A percentile compares a stretch with the other conserved stretches of the same genome.
phyloP scores from a whole-genome alignment of 1,284 basidiomycete genomes.

The Tremellales sp. region DNA sequence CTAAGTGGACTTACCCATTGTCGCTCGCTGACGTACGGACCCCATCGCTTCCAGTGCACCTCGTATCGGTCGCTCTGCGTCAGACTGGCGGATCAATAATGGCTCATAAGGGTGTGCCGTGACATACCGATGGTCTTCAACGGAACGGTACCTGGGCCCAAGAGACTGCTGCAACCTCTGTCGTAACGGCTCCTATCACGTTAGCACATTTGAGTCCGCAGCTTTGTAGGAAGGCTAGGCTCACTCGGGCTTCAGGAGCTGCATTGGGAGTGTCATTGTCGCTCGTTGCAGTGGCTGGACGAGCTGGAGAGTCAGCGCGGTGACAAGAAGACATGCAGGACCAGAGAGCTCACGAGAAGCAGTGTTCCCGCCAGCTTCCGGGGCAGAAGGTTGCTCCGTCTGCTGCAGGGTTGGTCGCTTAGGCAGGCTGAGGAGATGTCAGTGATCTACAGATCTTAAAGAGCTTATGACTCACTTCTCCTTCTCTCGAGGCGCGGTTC shows the following conservation, averaged over 20 bases:
- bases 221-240: neutral
- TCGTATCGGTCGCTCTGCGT: constrained; percentile 63
- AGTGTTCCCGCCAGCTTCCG: constrained; percentile 10
- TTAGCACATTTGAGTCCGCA: neutral
- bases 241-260: constrained; percentile 20
- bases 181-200: constrained; percentile 8
- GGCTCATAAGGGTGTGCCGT: constrained; percentile 58
- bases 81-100: constrained; percentile 67
- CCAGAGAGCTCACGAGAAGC: constrained; percentile 12
- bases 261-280: constrained; percentile 40
- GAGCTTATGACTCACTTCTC: constrained; percentile 27
- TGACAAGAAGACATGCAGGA: neutral
- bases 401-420: constrained; percentile 27
- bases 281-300: constrained; percentile 19
- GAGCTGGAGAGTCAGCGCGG: constrained; percentile 8
- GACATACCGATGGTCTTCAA: constrained; percentile 45
- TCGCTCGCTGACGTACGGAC: constrained; percentile 91
- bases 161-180: constrained; percentile 37
- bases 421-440: constrained; percentile 17
- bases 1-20: constrained; percentile 71
- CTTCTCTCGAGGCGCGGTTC: constrained; percentile 45
- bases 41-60: constrained; percentile 96
- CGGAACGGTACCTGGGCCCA: constrained; percentile 44
- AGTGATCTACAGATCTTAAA: neutral
- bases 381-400: constrained; percentile 15